A percentile compares a stretch with the other conserved stretches of the same genome.
These are phyloP conservation scores for Bipolaris zeicola DNA, from an alignment of 2,329 filamentous ascomycete genomes.

Conservation along the genomic window DNA sequence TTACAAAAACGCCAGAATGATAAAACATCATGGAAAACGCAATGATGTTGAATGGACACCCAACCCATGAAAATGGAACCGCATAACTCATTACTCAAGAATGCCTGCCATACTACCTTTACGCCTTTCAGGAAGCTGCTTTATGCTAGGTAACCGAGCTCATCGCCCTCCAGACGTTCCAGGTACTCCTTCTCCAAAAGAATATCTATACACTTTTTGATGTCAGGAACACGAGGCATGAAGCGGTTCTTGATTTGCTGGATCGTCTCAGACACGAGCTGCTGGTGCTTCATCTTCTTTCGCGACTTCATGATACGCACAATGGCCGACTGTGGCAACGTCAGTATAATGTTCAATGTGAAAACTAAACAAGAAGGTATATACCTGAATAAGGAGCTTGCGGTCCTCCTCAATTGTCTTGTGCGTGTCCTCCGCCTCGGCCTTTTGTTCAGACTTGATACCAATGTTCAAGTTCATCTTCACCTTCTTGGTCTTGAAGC, in stretches of 20 bases:
- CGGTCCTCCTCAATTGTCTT: conserved; percentile 99
- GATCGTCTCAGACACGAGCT: conserved; percentile 94
- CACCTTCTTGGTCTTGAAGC: conserved; percentile 98
- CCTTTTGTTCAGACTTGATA: conserved; percentile 94
- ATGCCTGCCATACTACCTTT: not conserved
- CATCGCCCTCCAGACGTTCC: conserved; percentile 91
- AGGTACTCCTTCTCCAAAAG: conserved; percentile 98
- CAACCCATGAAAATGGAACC: conserved; percentile 8
- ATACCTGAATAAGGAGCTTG: conserved; percentile 93
- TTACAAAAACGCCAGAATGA: conserved; percentile 11
- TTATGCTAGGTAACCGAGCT: conserved; percentile 90
- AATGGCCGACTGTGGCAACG: conserved; percentile 77
- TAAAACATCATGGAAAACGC: conserved; percentile 3
- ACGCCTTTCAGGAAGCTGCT: not conserved
- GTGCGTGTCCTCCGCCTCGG: conserved; percentile 95
- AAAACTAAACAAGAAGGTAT: conserved; percentile 41
- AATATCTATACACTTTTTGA: conserved; percentile 99
- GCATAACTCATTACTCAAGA: conserved; percentile 13
- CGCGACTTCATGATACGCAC: conserved; percentile 99
- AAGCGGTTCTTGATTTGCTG: conserved; percentile 93
- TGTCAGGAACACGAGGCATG: conserved; percentile 88
- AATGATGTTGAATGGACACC: conserved; percentile 11
- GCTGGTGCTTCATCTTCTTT: conserved; percentile 97
- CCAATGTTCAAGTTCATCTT: conserved; percentile 95
- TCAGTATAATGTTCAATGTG: conserved; percentile 33